Percentiles rank a stretch among this genome's conserved stretches.
phyloP scores from a whole-genome alignment of 1,284 basidiomycete species.

The Coniophora puteana region DNA sequence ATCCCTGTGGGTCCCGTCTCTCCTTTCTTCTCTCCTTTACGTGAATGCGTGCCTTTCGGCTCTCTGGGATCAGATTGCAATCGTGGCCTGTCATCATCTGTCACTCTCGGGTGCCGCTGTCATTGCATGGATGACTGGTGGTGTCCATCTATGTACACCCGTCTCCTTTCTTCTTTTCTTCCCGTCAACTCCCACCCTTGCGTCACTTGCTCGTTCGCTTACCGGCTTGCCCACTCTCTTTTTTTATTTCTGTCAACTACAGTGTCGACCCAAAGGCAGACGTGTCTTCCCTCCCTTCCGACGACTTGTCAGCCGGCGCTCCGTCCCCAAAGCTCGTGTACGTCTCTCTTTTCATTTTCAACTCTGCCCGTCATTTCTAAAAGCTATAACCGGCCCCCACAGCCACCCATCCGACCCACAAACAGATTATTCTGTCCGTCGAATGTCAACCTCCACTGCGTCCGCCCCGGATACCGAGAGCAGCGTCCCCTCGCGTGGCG shows the following conservation, averaged over 20 bases:
- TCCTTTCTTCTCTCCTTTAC: constrained; percentile 6
- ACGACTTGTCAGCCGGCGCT: constrained; percentile 44
- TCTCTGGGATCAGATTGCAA: constrained; percentile 9
- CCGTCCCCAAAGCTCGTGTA: constrained; percentile 49
- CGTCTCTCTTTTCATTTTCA: constrained; percentile 20
- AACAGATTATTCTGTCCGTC: constrained; percentile 47
- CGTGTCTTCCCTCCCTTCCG: constrained; percentile 29
- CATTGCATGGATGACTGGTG: constrained; percentile 1
- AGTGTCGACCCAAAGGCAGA: constrained; percentile 39
- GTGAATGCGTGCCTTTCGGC: constrained; percentile 1
- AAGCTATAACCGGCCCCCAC: background rate
- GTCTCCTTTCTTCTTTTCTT: constrained; percentile 11
- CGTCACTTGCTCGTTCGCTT: too few relatives aligned
- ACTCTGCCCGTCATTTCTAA: constrained; percentile 14
- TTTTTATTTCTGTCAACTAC: constrained; percentile 9
- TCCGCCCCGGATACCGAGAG: constrained; percentile 62
- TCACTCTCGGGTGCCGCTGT: constrained; percentile 13
- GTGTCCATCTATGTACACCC: background rate
- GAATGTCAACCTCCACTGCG: constrained; percentile 60
- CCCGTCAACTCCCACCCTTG: too few relatives aligned
- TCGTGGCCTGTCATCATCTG: constrained; percentile 23
- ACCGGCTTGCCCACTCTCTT: too few relatives aligned
- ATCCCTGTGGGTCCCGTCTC: constrained; percentile 43
- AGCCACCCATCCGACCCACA: constrained; percentile 39
- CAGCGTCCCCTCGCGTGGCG: constrained; percentile 50